Conservation (phyloP, 148 eudicot species). For the Fagopyrum tataricum region DNA sequence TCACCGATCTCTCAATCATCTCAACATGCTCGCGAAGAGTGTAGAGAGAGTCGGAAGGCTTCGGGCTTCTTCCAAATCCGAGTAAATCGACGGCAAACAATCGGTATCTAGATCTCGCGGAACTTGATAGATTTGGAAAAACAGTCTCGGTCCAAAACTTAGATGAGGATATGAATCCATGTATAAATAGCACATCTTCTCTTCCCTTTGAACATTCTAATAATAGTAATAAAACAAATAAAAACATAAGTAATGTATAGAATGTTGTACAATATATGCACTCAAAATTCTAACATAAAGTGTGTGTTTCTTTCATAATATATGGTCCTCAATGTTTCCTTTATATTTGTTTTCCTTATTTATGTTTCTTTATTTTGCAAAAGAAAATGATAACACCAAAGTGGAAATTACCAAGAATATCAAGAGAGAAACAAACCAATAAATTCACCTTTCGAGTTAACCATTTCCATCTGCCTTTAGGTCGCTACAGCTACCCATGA, state of each 20-base stretch:
- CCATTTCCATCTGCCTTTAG: neutral
- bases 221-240: neutral
- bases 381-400: neutral
- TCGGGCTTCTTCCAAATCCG: conserved; percentile 91
- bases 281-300: neutral
- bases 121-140: conserved; percentile 66
- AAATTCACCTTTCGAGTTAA: neutral
- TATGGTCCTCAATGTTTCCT: neutral
- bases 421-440: neutral
- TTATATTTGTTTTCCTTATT: neutral
- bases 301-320: neutral
- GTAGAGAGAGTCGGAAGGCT: conserved; percentile 73
- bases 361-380: neutral
- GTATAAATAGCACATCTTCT: conserved; percentile 81
- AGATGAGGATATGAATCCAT: conserved; percentile 88
- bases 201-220: conserved; percentile 7
- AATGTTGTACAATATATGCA: neutral
- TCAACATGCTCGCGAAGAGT: conserved; percentile 77
- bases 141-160: conserved; percentile 88
- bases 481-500: neutral
- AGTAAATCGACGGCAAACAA: conserved; percentile 73
- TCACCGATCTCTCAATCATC: conserved; percentile 73
- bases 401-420: neutral
- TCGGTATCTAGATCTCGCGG: conserved; percentile 56
- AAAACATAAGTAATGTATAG: neutral